Evolutionary conservation across 2,329 filamentous ascomycete genomes (phyloP).

Genomic region (Calonectria hawksworthii): DNA sequence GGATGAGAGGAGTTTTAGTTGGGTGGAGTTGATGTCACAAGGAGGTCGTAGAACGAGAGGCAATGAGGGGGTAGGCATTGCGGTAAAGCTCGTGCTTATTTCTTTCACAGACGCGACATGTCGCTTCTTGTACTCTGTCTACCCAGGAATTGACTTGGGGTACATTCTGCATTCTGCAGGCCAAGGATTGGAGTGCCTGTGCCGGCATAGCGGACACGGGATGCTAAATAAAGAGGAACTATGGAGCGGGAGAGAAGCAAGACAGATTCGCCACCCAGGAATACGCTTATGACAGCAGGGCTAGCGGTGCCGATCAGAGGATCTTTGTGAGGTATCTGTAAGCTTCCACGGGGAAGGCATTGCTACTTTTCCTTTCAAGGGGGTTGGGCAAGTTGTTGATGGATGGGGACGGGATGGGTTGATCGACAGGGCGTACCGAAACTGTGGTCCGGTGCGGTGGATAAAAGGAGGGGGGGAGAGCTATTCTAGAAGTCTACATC

Average conservation of each 20-base stretch:
- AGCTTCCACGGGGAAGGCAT: background rate
- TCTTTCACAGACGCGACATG: background rate
- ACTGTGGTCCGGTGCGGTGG: background rate
- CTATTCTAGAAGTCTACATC: background rate
- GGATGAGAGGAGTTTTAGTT: background rate
- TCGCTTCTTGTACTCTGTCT: background rate
- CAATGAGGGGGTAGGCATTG: background rate
- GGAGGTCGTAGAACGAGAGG: background rate
- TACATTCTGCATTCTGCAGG: background rate
- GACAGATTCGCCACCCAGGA: conserved; percentile 2
- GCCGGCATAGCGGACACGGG: background rate
- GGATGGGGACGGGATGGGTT: conserved; percentile 1
- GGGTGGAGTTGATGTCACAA: conserved; percentile 16
- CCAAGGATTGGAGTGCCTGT: background rate
- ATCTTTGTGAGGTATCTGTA: background rate
- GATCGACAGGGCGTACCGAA: conserved; percentile 25
- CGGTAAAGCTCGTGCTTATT: background rate
- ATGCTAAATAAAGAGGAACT: conserved; percentile 1
- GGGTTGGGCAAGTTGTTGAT: background rate
- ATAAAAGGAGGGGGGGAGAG: background rate
- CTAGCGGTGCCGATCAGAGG: background rate
- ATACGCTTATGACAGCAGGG: background rate
- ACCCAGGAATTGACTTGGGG: background rate
- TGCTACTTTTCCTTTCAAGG: background rate
- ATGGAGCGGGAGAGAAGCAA: background rate